Conservation (phyloP, 176 grass and related monocot genomes). For the Oryza rufipogon region DNA sequence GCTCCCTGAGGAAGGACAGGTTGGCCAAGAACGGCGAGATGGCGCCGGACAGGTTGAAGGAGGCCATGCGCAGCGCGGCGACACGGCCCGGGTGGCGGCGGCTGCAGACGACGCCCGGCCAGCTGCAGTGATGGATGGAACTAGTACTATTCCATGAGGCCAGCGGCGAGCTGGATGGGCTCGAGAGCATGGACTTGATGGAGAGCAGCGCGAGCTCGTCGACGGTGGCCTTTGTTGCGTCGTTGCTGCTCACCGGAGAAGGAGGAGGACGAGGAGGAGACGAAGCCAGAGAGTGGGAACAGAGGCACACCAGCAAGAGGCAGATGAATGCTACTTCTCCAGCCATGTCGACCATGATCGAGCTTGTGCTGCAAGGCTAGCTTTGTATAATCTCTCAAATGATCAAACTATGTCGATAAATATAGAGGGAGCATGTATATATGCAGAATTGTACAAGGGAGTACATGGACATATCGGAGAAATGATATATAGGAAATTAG, state of each 20-base stretch:
- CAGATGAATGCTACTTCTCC: too few relatives aligned
- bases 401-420: too few relatives aligned
- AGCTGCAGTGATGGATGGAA: conserved; percentile 22
- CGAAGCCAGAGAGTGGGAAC: neutral
- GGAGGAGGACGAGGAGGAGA: too few relatives aligned
- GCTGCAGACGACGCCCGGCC: conserved; percentile 26
- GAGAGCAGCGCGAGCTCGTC: conserved; percentile 31
- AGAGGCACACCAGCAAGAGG: neutral
- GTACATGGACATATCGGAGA: too few relatives aligned
- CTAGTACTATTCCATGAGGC: conserved; percentile 32
- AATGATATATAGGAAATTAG: too few relatives aligned
- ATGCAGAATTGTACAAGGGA: too few relatives aligned
- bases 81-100: conserved; percentile 36
- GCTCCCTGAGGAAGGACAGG: conserved; percentile 26
- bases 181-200: conserved; percentile 38
- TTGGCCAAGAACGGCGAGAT: conserved; percentile 29
- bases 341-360: too few relatives aligned
- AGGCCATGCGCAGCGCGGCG: neutral
- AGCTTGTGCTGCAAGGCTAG: too few relatives aligned
- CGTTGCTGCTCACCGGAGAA: neutral
- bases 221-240: too few relatives aligned
- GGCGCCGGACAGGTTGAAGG: too few relatives aligned
- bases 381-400: too few relatives aligned
- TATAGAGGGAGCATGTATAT: too few relatives aligned
- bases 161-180: neutral